phyloP scores from a whole-genome alignment of 305 asterid genomes.

The Solanum hybrid region DNA sequence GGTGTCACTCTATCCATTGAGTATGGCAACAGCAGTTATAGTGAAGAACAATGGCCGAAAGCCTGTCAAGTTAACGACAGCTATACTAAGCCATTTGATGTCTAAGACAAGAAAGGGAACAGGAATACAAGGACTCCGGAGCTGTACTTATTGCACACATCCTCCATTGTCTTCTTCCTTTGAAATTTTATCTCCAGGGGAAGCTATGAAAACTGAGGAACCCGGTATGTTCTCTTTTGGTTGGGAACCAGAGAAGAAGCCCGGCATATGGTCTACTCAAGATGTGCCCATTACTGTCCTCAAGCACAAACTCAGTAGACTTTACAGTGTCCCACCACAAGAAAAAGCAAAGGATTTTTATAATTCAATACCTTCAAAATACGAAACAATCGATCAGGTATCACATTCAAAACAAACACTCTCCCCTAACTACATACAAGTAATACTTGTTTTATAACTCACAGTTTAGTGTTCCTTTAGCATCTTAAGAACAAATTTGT shows the following conservation, averaged over 20 bases:
- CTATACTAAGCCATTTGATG: conserved; percentile 53
- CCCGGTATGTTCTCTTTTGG: conserved; percentile 63
- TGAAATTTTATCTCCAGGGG: conserved; percentile 51
- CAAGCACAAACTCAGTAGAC: conserved; percentile 66
- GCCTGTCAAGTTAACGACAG: conserved; percentile 34
- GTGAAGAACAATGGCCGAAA: conserved; percentile 59
- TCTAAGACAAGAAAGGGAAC: conserved; percentile 39
- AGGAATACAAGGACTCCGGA: conserved; percentile 53
- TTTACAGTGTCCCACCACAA: conserved; percentile 43
- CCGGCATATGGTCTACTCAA: conserved; percentile 52
- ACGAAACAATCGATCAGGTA: conserved; percentile 71
- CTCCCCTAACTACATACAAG: background rate
- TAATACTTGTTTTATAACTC: background rate
- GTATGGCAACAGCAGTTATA: conserved; percentile 65
- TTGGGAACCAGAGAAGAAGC: conserved; percentile 58
- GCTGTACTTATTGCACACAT: conserved; percentile 54
- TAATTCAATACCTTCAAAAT: conserved; percentile 49
- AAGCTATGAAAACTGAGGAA: conserved; percentile 51
- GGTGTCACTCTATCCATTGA: conserved; percentile 56
- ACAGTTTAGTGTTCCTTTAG: background rate
- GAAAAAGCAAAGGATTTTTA: conserved; percentile 38
- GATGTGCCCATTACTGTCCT: conserved; percentile 59
- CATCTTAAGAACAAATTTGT: background rate
- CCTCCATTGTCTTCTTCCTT: conserved; percentile 60
- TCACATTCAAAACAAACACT: background rate